Conservation (phyloP, 805 yeast genomes). For the Hanseniaspora vineae region DNA sequence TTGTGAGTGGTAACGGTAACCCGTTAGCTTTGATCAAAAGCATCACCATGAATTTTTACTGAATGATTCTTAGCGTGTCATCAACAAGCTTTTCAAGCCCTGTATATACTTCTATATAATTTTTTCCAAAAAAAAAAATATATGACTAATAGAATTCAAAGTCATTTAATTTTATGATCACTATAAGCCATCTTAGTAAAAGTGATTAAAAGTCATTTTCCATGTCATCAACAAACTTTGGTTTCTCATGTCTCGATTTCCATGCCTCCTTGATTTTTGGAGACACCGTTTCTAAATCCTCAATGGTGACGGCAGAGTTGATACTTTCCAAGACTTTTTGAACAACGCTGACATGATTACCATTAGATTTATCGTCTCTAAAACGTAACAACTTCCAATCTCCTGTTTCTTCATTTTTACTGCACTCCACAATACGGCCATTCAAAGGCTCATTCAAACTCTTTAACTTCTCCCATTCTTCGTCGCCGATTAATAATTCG, state of each 20-base stretch:
- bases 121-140: too few species aligned
- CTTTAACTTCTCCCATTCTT: slow-evolving; percentile 73
- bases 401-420: slow-evolving; percentile 45
- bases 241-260: slow-evolving; percentile 39
- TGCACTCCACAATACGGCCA: slow-evolving; percentile 79
- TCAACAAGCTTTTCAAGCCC: too few species aligned
- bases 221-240: too few species aligned
- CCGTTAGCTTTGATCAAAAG: slow-evolving; percentile 37
- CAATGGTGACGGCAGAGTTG: slow-evolving; percentile 70
- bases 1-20: slow-evolving; percentile 54
- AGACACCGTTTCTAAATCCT: slow-evolving; percentile 53
- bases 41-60: slow-evolving; percentile 11
- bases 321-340: slow-evolving; percentile 75
- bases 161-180: too few species aligned
- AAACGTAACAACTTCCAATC: slow-evolving; percentile 80
- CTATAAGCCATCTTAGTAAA: too few species aligned
- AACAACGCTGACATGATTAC: slow-evolving; percentile 73
- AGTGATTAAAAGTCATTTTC: too few species aligned
- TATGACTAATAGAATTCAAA: too few species aligned
- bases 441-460: slow-evolving; percentile 66
- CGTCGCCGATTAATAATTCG: slow-evolving; percentile 46
- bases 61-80: slow-evolving; percentile 5
- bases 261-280: slow-evolving; percentile 45
- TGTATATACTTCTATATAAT: too few species aligned
- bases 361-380: slow-evolving; percentile 84